These are phyloP conservation scores for Halophytophthora polymorphica DNA, from an alignment of 352 stramenopile genomes.

Conservation along the genomic window DNA sequence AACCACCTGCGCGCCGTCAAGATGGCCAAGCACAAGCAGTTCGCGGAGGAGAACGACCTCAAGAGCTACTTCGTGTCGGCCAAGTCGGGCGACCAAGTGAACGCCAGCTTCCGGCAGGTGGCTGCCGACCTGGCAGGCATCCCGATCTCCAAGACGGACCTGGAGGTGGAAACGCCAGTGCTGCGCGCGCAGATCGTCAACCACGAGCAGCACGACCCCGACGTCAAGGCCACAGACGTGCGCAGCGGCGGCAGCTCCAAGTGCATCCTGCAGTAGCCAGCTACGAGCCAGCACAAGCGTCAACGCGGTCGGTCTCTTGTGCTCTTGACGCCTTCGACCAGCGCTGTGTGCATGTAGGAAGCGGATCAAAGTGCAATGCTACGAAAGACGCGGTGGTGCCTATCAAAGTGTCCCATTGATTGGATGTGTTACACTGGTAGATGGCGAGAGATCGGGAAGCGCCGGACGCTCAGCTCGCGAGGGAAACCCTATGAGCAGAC, in stretches of 20 bases:
- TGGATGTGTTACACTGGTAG: slow-evolving; percentile 53
- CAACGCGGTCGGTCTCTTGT: no score
- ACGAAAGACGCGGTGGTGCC: no score
- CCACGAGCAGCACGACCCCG: slow-evolving; percentile 88
- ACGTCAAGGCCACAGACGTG: slow-evolving; percentile 81
- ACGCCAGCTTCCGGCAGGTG: slow-evolving; percentile 83
- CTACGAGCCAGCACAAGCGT: slow-evolving; percentile 1
- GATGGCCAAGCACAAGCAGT: slow-evolving; percentile 87
- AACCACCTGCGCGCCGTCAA: slow-evolving; percentile 90
- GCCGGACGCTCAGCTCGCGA: not conserved
- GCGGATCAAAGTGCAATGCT: no score
- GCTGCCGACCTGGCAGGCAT: slow-evolving; percentile 83
- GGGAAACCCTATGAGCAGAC: slow-evolving; percentile 5
- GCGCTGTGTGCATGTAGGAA: no score
- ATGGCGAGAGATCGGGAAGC: slow-evolving; percentile 3
- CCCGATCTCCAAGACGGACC: slow-evolving; percentile 74
- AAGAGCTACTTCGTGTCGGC: slow-evolving; percentile 92
- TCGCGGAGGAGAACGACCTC: slow-evolving; percentile 92
- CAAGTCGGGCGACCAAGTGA: slow-evolving; percentile 93
- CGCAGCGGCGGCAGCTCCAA: slow-evolving; percentile 34
- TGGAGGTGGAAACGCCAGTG: slow-evolving; percentile 81
- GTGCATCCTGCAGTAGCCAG: slow-evolving; percentile 51
- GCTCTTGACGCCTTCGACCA: no score
- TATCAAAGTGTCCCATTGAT: slow-evolving; percentile 81
- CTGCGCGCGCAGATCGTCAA: slow-evolving; percentile 93